Base-by-base conservation (phyloP, 208 protist genomes). In the Acanthamoeba royreba region DNA sequence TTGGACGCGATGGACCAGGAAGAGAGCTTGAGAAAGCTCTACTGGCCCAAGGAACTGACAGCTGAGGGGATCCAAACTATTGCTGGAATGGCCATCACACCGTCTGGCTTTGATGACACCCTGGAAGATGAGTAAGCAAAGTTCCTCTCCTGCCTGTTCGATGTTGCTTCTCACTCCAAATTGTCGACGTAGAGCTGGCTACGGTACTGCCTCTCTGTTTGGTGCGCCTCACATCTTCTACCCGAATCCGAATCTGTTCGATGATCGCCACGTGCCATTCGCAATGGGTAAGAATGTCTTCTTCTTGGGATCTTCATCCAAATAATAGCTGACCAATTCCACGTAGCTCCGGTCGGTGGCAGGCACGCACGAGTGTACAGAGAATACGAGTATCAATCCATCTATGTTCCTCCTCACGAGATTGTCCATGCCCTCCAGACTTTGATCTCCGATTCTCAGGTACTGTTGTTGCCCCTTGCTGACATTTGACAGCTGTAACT, bases 61-160 rank as follows among this genome's bases (percentile, higher is more conserved):
- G 22, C 74, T 22, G 74, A 85, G 0, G 74, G 74, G 43, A 85
- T 85, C 8, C 74, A 85, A 28, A 85, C 43, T 45, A 85, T 85
- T n/a, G 17, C 74, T 0, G 83, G 52, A 45, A 90, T 69, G 83
- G 52, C 83, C 49, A 90, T 69, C 33, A 69, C 53, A 25, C 83
- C 83, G n/a, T 90, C 83, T 0, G 83, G 83, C n/a, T 90, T 90
- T 43, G 83, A 90, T 28, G 83, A 90, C 25, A 90, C 83, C 43
- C 83, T 90, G 2, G 83, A 90, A 35, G 83, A 90, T 22, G 83
- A 90, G 83, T 90, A 90, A 45, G 83, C 9, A 13, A 7, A 5
- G 15, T 42, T 11, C 42, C 15, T 58, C 22, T 13, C 49, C 22
- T n/a, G 49, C 49, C 49, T n/a, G 49, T 22, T 58, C 49, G 49